Evolutionary conservation across 306 rosid genomes (phyloP), one percentile per base, ranked within the genome.

Genomic region (Comarum palustre): DNA sequence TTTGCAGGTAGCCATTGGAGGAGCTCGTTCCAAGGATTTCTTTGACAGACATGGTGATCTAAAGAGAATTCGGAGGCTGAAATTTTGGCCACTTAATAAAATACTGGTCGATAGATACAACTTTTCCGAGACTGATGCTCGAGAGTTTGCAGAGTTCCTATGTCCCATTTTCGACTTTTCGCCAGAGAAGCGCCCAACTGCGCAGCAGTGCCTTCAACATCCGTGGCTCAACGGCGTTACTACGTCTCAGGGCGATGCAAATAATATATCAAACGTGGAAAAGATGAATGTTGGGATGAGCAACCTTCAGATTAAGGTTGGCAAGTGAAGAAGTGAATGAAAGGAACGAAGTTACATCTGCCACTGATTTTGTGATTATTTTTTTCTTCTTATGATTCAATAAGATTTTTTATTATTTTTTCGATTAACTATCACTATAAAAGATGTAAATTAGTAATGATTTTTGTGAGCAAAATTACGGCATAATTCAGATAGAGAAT

Each of bases 21-120:
- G 98, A 81, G 91, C 87, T 67, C 81, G 75, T 47, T 91, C 97
- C 54, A 91, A 89, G 84, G 98, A 94, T 69, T 91, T 34, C 77
- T 94, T 94, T 22, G 97, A 94, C 82, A 86, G 97, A 77, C 88
- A 94, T 7, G 98, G 98, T 12, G 98, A 94, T 85, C 92, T 94
- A 45, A 94, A 89, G 84, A 80, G 97, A 81, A 94, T 94, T 41
- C 82, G 98, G 45, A 91, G 98, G 85, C 96, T 94, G 69, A 94
- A 91, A 79, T 88, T 45, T 73, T 88, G 84, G 87, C 73, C 97
- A 6, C 89, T 94, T 17, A 89, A 88, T 84, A 87, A 87, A 77
- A 69, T 91, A 61, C 82, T 94, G 72, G 71, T 87, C 47, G 92
- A 94, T 19, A 90, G 84, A 68, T 94, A 86, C 82, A 87, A 89